A percentile compares a stretch with the other conserved stretches of the same genome.
Evolutionary conservation across 1,284 basidiomycete genomes (phyloP).

Genomic region (Volvariella surrecta): DNA sequence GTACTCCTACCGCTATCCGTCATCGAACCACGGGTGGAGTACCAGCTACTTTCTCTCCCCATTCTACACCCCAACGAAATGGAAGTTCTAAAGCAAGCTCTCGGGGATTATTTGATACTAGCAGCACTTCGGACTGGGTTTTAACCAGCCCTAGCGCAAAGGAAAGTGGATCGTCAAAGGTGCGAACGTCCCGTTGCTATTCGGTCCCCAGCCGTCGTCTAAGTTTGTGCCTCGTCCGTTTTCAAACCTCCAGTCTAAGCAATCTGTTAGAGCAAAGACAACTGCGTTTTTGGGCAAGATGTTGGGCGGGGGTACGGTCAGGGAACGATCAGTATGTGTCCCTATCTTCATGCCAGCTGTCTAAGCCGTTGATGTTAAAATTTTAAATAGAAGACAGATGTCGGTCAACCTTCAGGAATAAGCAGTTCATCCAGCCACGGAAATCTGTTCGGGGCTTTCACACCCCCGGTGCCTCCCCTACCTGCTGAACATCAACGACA

Average conservation of each 20-base stretch:
- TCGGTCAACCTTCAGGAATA: slow-evolving; percentile 19
- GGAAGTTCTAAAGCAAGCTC: slow-evolving; percentile 14
- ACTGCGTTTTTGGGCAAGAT: slow-evolving; percentile 72
- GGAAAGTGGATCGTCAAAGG: slow-evolving; percentile 38
- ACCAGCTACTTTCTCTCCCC: slow-evolving; percentile 13
- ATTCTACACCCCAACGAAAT: slow-evolving; percentile 10
- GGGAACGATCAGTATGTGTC: slow-evolving; percentile 60
- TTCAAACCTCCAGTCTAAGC: slow-evolving; percentile 44
- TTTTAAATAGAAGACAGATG: slow-evolving; percentile 32
- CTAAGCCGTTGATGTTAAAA: slow-evolving; percentile 8
- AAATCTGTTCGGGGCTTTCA: slow-evolving; percentile 35
- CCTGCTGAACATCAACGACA: slow-evolving; percentile 34
- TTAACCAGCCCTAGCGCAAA: slow-evolving; percentile 36
- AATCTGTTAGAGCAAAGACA: slow-evolving; percentile 65
- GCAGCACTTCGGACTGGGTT: slow-evolving; percentile 35
- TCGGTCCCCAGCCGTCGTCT: slow-evolving; percentile 7
- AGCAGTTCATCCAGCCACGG: slow-evolving; percentile 12
- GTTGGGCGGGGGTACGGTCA: slow-evolving; percentile 51
- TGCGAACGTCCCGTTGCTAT: slow-evolving; percentile 15
- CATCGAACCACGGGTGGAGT: slow-evolving; percentile 22
- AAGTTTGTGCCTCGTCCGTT: slow-evolving; percentile 3
- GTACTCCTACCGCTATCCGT: slow-evolving; percentile 9
- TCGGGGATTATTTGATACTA: slow-evolving; percentile 9
- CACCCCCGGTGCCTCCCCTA: slow-evolving; percentile 68
- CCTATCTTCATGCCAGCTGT: slow-evolving; percentile 8